A percentile compares a stretch with the other conserved stretches of the same genome.
phyloP scores from a whole-genome alignment of 306 rosid species.

The Vigna unguiculata region DNA sequence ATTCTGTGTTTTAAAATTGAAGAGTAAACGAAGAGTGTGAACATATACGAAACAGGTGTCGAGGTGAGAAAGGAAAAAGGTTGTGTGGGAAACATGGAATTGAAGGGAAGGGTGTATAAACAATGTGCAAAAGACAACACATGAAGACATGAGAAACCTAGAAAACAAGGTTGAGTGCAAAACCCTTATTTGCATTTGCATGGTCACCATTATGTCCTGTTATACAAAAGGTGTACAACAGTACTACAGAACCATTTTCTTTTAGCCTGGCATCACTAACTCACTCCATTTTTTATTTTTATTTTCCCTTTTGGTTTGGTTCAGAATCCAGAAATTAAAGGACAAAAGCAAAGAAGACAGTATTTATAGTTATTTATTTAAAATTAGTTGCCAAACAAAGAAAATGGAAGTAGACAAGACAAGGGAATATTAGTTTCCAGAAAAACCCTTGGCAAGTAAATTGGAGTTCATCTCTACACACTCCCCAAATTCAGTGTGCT shows the following conservation, averaged over 20 bases:
- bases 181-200: slow-evolving; percentile 27
- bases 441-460: slow-evolving; percentile 8
- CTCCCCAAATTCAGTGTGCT: not conserved
- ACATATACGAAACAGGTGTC: not conserved
- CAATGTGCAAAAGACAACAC: not conserved
- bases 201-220: slow-evolving; percentile 16
- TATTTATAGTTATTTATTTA: not conserved
- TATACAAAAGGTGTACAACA: slow-evolving; percentile 20
- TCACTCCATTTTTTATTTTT: slow-evolving; percentile 21
- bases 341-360: slow-evolving; percentile 23
- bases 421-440: slow-evolving; percentile 11
- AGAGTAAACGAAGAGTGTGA: not conserved
- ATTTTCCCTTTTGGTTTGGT: not conserved
- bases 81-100: not conserved
- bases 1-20: not conserved
- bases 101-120: slow-evolving; percentile 3
- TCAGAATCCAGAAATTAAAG: not conserved
- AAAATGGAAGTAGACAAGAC: slow-evolving; percentile 30
- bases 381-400: slow-evolving; percentile 8
- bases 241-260: slow-evolving; percentile 12
- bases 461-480: not conserved
- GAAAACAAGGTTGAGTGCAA: not conserved
- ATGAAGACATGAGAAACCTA: slow-evolving; percentile 7
- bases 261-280: slow-evolving; percentile 40
- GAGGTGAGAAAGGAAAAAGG: not conserved